phyloP scores from a whole-genome alignment of 2,329 filamentous ascomycete species.

The Arthrobotrys musiformis region DNA sequence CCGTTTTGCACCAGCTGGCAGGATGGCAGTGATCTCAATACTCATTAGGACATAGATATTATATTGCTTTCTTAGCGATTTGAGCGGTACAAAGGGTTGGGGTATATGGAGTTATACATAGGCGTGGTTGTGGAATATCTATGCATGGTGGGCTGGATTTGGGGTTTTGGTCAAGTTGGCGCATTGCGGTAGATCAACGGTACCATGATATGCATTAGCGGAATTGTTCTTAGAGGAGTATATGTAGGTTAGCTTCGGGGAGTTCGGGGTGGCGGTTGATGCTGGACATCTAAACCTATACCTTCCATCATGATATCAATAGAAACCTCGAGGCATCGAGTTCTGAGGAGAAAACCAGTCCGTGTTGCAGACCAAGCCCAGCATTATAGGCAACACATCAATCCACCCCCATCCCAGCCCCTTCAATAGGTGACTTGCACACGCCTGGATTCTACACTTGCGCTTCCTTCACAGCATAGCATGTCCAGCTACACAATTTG shows the following conservation, averaged over 20 bases:
- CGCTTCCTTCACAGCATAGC: too few relatives aligned
- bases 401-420: too few relatives aligned
- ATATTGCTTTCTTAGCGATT: background rate
- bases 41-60: background rate
- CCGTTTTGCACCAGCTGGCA: constrained; percentile 52
- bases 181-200: background rate
- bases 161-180: too few relatives aligned
- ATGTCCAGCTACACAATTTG: too few relatives aligned
- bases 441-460: too few relatives aligned
- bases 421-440: too few relatives aligned
- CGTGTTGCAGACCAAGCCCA: too few relatives aligned
- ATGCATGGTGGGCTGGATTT: too few relatives aligned
- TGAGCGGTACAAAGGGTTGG: background rate
- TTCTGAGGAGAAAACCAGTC: too few relatives aligned
- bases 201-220: background rate
- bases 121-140: background rate
- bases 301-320: background rate
- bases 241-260: background rate
- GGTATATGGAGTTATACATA: background rate
- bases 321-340: too few relatives aligned
- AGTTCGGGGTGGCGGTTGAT: background rate
- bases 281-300: background rate
- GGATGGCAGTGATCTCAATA: constrained; percentile 33
- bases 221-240: background rate
- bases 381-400: too few relatives aligned